Base-by-base conservation (phyloP, 2,329 filamentous ascomycete genomes). In the Drechslerella coelobrocha region DNA sequence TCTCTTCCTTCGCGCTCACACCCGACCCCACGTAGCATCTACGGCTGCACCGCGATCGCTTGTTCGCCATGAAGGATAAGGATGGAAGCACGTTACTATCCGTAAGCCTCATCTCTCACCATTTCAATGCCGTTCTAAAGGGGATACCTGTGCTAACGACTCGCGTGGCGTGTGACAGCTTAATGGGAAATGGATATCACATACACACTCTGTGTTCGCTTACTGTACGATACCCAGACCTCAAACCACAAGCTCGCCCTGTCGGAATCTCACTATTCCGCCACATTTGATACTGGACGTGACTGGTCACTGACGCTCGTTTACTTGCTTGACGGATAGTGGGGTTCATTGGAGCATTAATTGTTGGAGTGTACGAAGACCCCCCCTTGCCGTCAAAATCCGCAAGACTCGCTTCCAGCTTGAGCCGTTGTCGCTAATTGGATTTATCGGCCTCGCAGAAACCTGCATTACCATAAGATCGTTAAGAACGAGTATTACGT, bases 401-500 rank as follows among this genome's bases (percentile, higher is more conserved):
- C 6, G 29, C 29, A 34, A 6, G 34, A 91, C 91, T 78, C 93
- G 93, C 68, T n/a, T 83, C 97, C 74, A 79, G 93, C 61, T 87
- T 96, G 72, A 93, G 93, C 74, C 82, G 88, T 61, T 84, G 83
- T 51, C 52, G 61, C 61, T 61, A 59, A 66, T 59, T 41, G 43
- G 41, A 60, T 45, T 29, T n/a, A 29, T 27, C 48, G 23, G 34
- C n/a, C 19, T 24, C 27, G 54, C 27, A 76, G 75, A 63, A 76
- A 73, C 52, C 84, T 99, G 52, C 94, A 99, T 81, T 97, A 94
- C 81, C 86, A 89, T 78, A 99, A 99, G 82, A 99, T 99, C 75
- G 94, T 99, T 61, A 84, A 97, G 80, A 99, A 99, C 80, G 92
- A 99, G 80, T 90, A 92, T 81, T 96, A 92, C 79, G 82, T 83